phyloP scores from a whole-genome alignment of 305 asterid genomes.

The Withania somnifera region DNA sequence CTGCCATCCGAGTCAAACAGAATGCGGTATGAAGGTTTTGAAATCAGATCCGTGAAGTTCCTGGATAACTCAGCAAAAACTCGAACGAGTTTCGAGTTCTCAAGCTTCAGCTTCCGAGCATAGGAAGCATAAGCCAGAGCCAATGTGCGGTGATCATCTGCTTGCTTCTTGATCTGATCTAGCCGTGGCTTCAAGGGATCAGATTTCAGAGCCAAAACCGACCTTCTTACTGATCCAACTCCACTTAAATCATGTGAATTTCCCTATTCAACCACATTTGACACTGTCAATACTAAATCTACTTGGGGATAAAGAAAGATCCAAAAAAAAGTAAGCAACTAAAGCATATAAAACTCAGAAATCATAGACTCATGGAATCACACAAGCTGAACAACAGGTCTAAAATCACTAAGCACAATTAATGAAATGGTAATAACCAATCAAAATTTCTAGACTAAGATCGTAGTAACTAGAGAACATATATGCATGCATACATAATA shows the following conservation, averaged over 20 bases:
- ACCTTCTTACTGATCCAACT: constrained; percentile 12
- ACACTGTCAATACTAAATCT: not conserved
- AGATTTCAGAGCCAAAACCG: constrained; percentile 21
- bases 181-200: constrained; percentile 27
- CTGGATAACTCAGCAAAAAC: constrained; percentile 18
- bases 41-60: constrained; percentile 16
- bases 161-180: constrained; percentile 26
- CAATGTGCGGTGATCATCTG: constrained; percentile 22
- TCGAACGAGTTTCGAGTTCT: constrained; percentile 24
- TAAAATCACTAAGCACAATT: not conserved
- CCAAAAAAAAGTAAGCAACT: not conserved
- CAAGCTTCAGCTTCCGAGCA: constrained; percentile 30
- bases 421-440: not conserved
- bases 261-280: constrained; percentile 9
- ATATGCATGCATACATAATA: not conserved
- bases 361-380: not conserved
- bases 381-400: not conserved
- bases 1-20: constrained; percentile 11
- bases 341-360: not conserved
- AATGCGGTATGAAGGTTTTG: constrained; percentile 12
- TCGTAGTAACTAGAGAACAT: not conserved
- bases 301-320: not conserved
- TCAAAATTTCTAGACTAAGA: not conserved
- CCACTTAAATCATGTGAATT: not conserved
- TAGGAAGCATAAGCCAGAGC: constrained; percentile 24